Evolutionary conservation across 2,329 filamentous ascomycete species (phyloP).

Genomic region (Colletotrichum abscissum): DNA sequence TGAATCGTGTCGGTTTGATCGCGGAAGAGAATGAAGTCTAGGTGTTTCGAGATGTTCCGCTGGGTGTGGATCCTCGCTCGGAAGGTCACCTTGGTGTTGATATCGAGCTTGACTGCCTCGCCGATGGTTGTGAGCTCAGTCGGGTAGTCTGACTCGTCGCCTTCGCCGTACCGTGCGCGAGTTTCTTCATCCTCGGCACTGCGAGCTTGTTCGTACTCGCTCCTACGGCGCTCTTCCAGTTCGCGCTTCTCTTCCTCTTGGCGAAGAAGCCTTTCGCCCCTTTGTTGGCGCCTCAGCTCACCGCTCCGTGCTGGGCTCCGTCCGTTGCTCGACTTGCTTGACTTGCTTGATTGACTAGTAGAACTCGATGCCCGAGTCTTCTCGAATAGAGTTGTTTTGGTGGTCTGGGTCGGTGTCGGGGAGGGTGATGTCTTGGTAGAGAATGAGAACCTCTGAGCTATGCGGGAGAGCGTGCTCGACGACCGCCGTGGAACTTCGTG

Average conservation of each 20-base stretch:
- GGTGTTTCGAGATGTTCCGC: slow-evolving; percentile 81
- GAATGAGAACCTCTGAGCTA: slow-evolving; percentile 30
- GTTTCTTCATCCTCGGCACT: slow-evolving; percentile 28
- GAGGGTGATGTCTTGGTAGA: slow-evolving; percentile 6
- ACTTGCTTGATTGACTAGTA: slow-evolving; percentile 7
- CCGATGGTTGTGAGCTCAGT: slow-evolving; percentile 29
- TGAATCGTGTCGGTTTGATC: slow-evolving; percentile 88
- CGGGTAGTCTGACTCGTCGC: slow-evolving; percentile 20
- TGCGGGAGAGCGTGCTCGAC: slow-evolving; percentile 37
- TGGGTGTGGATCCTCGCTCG: slow-evolving; percentile 78
- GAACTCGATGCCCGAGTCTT: slow-evolving; percentile 4
- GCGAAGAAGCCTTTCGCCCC: slow-evolving; percentile 21
- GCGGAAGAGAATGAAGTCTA: slow-evolving; percentile 88
- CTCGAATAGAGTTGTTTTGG: slow-evolving; percentile 21
- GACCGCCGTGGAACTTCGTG: background rate
- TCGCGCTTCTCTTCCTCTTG: slow-evolving; percentile 21
- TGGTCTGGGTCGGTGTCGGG: slow-evolving; percentile 1
- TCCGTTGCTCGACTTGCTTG: slow-evolving; percentile 24
- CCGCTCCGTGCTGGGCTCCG: slow-evolving; percentile 20
- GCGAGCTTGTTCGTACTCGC: slow-evolving; percentile 24
- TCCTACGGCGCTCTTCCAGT: slow-evolving; percentile 19
- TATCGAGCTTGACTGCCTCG: slow-evolving; percentile 23
- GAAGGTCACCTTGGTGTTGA: slow-evolving; percentile 53
- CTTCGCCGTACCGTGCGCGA: slow-evolving; percentile 24
- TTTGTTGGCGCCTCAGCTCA: slow-evolving; percentile 25